These are phyloP conservation scores for Sutorius australiensis DNA, from an alignment of 768 basidiomycete genomes.

Conservation along the genomic window DNA sequence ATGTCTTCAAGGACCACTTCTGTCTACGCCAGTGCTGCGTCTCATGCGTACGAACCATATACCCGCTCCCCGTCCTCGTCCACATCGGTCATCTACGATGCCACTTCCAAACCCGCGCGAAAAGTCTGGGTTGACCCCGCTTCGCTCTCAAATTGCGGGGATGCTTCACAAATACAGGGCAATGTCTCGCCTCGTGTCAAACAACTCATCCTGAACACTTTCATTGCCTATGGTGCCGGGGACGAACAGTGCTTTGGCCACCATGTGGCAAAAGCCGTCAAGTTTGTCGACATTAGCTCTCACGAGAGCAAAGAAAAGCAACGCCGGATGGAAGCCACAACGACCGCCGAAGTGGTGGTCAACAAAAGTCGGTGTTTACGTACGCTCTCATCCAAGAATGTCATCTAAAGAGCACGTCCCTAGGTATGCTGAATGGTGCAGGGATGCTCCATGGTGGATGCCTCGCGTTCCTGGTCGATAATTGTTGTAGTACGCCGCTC, in stretches of 20 bases:
- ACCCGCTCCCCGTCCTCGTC: conserved; percentile 16
- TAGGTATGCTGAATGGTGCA: conserved; percentile 73
- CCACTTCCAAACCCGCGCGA: conserved; percentile 18
- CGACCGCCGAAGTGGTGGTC: conserved; percentile 59
- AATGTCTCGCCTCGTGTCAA: conserved; percentile 62
- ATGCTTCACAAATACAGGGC: conserved; percentile 55
- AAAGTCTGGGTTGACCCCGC: conserved; percentile 65
- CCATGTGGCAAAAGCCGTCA: conserved; percentile 55
- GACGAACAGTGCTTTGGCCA: conserved; percentile 59
- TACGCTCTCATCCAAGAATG: not conserved
- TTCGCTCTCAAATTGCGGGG: conserved; percentile 54
- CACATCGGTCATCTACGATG: conserved; percentile 28
- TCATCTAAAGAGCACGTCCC: conserved; percentile 3
- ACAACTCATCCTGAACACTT: conserved; percentile 64
- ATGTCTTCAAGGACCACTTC: conserved; percentile 30
- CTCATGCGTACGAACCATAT: conserved; percentile 28
- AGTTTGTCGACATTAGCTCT: conserved; percentile 57
- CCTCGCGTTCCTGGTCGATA: conserved; percentile 70
- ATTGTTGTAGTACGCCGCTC: conserved; percentile 66
- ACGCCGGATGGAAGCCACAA: conserved; percentile 55
- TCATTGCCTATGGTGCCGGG: conserved; percentile 68
- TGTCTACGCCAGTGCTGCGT: conserved; percentile 26
- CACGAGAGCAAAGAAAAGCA: conserved; percentile 44
- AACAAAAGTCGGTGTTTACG: conserved; percentile 47
- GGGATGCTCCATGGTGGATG: conserved; percentile 77